Evolutionary conservation across 805 yeast genomes (phyloP), one percentile per base, ranked within the genome.

Genomic region (Monosporozyma solicola): DNA sequence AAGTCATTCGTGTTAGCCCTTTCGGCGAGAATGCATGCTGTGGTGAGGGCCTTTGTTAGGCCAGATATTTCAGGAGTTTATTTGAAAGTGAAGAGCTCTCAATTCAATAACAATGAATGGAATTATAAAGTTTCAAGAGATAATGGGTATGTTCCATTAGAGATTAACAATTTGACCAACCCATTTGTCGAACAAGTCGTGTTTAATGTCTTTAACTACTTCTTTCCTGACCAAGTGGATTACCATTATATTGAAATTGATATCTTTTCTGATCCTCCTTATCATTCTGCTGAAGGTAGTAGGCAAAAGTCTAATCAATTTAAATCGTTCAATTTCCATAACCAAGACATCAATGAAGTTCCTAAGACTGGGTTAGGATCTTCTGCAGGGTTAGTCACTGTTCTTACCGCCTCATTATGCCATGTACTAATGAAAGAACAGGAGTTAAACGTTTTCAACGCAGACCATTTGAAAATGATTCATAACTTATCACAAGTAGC

Each of bases 311-410:
- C 52, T 25, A 74, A 75, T 47, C 73, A 73, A 0, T 52, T 57
- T 0, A 73, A 70, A 45, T 55, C 63, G 16, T 91, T 91, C 63
- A 70, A 78, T 45, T 83, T 73, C 65, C 97, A 92, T 65, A 52
- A 67, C 0, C 55, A 65, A 25, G 74, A 80, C 15, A 88, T 94
- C 52, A 74, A 79, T 0, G 72, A 85, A 37, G 96, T 90, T 5
- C 82, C 96, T 2, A 94, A 94, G 65, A 94, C 99, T 0, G 99
- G 99, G 0, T 74, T 94, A 49, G 99, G 99, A 1, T 89, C 97
- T 11, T 89, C 97, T 33, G 99, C 99, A 0, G 96, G 97, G 0
- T 74, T 94, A 54, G 95, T 88, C 2, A 79, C 95, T 1, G 91
- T 86, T 1, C 74, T 91, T 2, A 80, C 87, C 0, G 78, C 95